Conservation (phyloP, 2,329 filamentous ascomycete species). For the Tolypocladium nubicola region DNA sequence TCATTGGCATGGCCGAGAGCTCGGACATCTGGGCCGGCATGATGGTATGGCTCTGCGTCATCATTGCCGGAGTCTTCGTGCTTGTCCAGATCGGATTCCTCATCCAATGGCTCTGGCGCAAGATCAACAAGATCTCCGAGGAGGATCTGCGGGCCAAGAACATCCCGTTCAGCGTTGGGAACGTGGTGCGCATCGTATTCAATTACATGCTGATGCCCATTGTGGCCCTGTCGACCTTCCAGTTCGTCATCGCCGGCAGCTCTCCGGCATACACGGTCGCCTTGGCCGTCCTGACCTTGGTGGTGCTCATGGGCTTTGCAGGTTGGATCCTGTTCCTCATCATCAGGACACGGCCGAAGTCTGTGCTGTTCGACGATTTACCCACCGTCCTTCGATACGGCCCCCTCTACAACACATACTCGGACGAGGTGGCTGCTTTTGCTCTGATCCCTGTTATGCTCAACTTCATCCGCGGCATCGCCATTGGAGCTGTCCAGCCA, state of each 20-base stretch:
- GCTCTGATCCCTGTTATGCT: constrained; percentile 78
- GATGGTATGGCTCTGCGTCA: constrained; percentile 79
- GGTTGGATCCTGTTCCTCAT: constrained; percentile 76
- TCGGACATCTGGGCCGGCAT: constrained; percentile 89
- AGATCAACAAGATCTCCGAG: constrained; percentile 60
- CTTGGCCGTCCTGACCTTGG: constrained; percentile 63
- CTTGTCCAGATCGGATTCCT: constrained; percentile 70
- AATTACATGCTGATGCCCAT: constrained; percentile 88
- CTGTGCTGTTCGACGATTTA: constrained; percentile 86
- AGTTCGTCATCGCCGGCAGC: constrained; percentile 63
- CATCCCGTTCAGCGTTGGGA: constrained; percentile 72
- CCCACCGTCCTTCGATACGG: constrained; percentile 84
- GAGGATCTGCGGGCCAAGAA: constrained; percentile 90
- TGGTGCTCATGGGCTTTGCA: constrained; percentile 62
- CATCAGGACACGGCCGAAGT: constrained; percentile 67
- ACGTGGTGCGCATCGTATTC: constrained; percentile 75
- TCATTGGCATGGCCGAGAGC: constrained; percentile 66
- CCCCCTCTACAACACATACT: constrained; percentile 94
- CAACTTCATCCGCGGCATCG: constrained; percentile 76
- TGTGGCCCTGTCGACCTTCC: constrained; percentile 79
- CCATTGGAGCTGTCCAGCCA: constrained; percentile 84
- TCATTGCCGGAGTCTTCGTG: constrained; percentile 56
- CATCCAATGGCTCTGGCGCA: constrained; percentile 64
- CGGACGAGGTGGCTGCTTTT: constrained; percentile 83
- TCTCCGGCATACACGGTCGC: constrained; percentile 64